Conservation (phyloP, 2,329 filamentous ascomycete species). For the Pseudogymnoascus sp. region DNA sequence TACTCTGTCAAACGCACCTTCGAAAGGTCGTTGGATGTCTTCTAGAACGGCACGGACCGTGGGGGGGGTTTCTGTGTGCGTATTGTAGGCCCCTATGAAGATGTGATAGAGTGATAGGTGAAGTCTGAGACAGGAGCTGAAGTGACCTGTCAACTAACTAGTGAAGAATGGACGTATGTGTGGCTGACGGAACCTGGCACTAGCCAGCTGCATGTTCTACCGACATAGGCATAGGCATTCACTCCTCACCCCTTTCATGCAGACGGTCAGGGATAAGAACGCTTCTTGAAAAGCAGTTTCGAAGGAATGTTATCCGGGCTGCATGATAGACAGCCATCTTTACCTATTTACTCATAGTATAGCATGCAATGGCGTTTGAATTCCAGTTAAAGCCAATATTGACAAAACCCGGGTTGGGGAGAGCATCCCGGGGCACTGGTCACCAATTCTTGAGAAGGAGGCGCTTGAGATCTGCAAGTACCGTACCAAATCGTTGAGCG, state of each 20-base stretch:
- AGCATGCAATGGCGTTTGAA: neutral
- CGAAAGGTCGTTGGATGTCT: neutral
- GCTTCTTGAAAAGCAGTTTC: neutral
- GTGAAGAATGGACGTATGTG: neutral
- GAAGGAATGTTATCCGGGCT: neutral
- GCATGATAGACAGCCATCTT: neutral
- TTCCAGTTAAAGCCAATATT: neutral
- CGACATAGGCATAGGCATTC: neutral
- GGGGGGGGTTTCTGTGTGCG: neutral
- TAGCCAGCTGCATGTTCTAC: neutral
- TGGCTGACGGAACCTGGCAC: constrained; percentile 1
- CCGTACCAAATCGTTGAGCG: neutral
- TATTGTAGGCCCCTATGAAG: neutral
- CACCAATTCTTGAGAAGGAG: neutral
- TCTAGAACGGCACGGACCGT: constrained; percentile 3
- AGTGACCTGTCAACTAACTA: neutral
- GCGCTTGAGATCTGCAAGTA: neutral
- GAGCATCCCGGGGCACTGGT: neutral
- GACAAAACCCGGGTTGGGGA: neutral
- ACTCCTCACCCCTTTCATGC: neutral
- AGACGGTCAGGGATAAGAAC: neutral
- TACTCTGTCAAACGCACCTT: neutral
- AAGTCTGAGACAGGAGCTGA: neutral
- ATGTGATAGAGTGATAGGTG: neutral
- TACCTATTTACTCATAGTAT: neutral